Base-by-base conservation (phyloP, 805 yeast species). In the Yarrowia sp. region DNA sequence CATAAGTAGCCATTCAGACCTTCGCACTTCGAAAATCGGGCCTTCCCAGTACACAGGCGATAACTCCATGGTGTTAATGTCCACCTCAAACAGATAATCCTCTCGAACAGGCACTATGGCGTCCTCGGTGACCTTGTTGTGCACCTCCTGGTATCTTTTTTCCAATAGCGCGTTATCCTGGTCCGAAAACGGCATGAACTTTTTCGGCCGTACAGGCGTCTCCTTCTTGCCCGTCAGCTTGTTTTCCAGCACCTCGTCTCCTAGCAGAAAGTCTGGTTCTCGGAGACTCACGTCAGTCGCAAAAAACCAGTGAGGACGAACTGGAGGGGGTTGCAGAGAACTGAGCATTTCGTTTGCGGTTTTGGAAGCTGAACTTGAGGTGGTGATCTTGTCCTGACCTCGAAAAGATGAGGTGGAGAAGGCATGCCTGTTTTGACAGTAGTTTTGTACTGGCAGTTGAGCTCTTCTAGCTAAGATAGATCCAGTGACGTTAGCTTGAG, bases 21-120 rank as follows among this genome's bases (percentile, higher is more conserved):
- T 80, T 56, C 97, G 81, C 0, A 94, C 89, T 70, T 90, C 92
- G 75, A 87, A 94, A 0, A 81, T 79, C 0, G 97, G 95, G 1
- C 98, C 98, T 8, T 86, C 87, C 98, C 98, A 94, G 76, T 87
- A 94, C 0, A 88, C 84, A 0, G 98, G 96, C 3, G 78, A 72
- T 73, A 93, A 76, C 61, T 82, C 82, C 77, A 87, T 82, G 8
- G 79, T 77, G 0, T 75, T 71, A 22, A 94, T 70, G 73, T 91
- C 86, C 5, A 92, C 97, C 73, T 87, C 86, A 73, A 90, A 90
- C 35, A 94, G 79, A 32, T 85, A 84, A 75, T 93, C 98, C 73
- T 91, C 97, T 74, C 88, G 88, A 1, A 94, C 98, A 0, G 84
- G 84, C 3, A 89, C 84, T 68, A 19, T 67, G 14, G 56, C 40